phyloP scores from a whole-genome alignment of 768 basidiomycete genomes.

The Lyophyllum decastes region DNA sequence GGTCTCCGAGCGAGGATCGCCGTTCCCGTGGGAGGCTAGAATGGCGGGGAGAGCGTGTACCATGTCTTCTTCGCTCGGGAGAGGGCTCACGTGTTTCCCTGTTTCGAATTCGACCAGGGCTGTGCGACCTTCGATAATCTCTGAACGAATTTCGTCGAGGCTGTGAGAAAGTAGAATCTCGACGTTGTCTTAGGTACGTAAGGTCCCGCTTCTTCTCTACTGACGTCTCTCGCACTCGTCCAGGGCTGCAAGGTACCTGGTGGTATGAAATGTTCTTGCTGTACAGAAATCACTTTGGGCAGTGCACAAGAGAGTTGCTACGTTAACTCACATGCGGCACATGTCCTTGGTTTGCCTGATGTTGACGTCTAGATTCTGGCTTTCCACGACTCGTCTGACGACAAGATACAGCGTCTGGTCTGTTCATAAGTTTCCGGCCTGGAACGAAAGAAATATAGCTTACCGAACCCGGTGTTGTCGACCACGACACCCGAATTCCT shows the following conservation, averaged over 20 bases:
- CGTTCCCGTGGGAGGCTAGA: too few species aligned
- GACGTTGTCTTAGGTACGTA: not conserved
- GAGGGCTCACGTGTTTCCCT: not conserved
- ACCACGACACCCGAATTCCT: constrained; percentile 8
- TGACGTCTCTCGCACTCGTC: not conserved
- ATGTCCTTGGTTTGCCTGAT: not conserved
- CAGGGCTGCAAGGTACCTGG: not conserved
- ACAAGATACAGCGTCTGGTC: not conserved
- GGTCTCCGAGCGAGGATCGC: too few species aligned
- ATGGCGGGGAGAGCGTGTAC: too few species aligned
- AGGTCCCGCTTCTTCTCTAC: not conserved
- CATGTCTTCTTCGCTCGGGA: not conserved
- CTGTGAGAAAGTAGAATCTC: not conserved
- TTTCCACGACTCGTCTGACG: not conserved
- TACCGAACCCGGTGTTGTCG: not conserved
- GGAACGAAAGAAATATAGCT: not conserved
- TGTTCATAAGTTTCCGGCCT: not conserved
- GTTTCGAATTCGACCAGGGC: not conserved
- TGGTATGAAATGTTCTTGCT: constrained; percentile 1
- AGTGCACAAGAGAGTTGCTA: not conserved
- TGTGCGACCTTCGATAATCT: not conserved
- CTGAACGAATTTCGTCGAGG: not conserved
- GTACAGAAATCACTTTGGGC: not conserved
- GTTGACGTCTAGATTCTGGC: not conserved
- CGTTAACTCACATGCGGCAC: constrained; percentile 1